Evolutionary conservation across 805 yeast species (phyloP).

Genomic region (Starmerella cellae): DNA sequence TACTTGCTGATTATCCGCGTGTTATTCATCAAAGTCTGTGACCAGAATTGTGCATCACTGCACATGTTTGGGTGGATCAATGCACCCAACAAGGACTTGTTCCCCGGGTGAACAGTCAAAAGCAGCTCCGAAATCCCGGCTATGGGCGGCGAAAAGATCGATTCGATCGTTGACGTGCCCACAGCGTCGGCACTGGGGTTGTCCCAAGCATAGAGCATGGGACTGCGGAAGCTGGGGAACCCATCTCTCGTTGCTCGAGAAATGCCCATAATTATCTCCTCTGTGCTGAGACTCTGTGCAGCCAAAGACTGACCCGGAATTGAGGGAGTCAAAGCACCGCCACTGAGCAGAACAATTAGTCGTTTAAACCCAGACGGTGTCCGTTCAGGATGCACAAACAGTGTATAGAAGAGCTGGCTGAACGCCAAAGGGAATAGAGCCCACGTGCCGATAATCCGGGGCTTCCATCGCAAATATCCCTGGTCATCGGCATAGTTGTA

Average conservation of each 20-base stretch:
- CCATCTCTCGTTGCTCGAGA: conserved; percentile 23
- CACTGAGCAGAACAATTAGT: conserved; percentile 23
- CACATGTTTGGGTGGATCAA: conserved; percentile 25
- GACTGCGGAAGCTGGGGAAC: conserved; percentile 27
- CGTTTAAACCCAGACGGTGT: conserved; percentile 26
- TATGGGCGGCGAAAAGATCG: conserved; percentile 8
- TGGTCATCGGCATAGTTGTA: conserved; percentile 28
- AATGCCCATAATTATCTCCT: conserved; percentile 24
- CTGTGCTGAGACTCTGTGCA: conserved; percentile 20
- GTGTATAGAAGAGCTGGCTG: conserved; percentile 29
- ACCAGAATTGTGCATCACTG: conserved; percentile 20
- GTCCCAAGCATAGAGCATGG: conserved; percentile 22
- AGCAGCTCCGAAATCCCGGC: conserved; percentile 21
- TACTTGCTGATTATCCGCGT: conserved; percentile 21
- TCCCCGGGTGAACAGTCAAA: conserved; percentile 26
- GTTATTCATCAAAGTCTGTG: conserved; percentile 21
- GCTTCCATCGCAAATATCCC: conserved; percentile 25
- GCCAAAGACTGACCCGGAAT: neutral
- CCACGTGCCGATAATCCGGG: conserved; percentile 31
- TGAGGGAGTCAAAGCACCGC: conserved; percentile 25
- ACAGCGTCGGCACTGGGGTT: neutral
- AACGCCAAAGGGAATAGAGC: conserved; percentile 31
- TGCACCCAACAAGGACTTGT: conserved; percentile 25
- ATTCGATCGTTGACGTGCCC: conserved; percentile 15
- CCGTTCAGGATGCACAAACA: conserved; percentile 27